Base-by-base conservation (phyloP, 176 grass and related monocot genomes). In the Lolium multiflorum region DNA sequence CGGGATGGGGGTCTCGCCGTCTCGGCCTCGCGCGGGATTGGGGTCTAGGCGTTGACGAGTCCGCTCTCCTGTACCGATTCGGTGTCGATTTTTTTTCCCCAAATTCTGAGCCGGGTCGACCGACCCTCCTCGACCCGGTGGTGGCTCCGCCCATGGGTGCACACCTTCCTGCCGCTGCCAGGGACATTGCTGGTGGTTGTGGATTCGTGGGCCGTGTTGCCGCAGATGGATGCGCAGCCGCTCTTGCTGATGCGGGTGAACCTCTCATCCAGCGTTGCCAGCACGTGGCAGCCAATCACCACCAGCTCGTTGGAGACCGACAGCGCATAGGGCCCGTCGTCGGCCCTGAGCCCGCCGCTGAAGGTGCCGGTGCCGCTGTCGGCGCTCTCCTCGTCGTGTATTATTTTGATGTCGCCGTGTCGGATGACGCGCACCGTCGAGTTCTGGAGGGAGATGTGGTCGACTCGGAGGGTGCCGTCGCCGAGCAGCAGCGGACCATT, bases 201-300 rank as follows among this genome's bases (percentile, higher is more conserved):
- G 39, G 39, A 41, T 2, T 3, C 39, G 39, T 41, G 2, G 39
- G 39, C 39, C 39, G 44, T 7, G 68, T 44, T 41, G 3, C 38
- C n/a, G 28, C 82, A 84, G 71, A 56, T 11, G 28, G 83, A 85
- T 47, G 73, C 24, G 83, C 83, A 85, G 60, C 73, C 73, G 47
- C 17, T 39, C 48, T 0, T 2, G 59, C 66, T 52, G 44, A 28
- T 2, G 47, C 28, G 35, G 73, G 8, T 50, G 48, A 13, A 13
- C 4, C 7, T 14, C 22, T 15, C 47, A 4, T 1, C 4, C 11
- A 80, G 78, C 58, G 15, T 64, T 12, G 41, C 78, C 78, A 48
- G 39, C 24, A 80, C 26, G 41, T 87, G 71, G 66, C 84, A 87
- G 0, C 84, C 77, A 0, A 52, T 80, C 22, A 87, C 41, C 4